Conservation (phyloP, 2,329 filamentous ascomycete genomes). For the Pseudocercospora fuligena region DNA sequence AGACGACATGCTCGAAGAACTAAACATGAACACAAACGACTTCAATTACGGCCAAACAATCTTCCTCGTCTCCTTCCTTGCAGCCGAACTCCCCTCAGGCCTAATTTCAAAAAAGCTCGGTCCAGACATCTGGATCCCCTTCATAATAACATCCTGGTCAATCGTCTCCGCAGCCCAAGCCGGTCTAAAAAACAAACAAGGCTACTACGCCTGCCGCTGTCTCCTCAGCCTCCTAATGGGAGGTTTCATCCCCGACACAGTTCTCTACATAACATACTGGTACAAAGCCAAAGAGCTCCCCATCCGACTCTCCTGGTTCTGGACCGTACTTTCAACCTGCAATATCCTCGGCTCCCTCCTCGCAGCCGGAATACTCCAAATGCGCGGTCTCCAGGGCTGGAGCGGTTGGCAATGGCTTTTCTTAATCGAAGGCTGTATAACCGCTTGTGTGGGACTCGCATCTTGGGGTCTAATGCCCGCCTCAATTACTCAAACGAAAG, state of each 20-base stretch:
- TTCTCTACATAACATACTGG: slow-evolving; percentile 43
- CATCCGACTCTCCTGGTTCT: slow-evolving; percentile 49
- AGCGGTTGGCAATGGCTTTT: slow-evolving; percentile 37
- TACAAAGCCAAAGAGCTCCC: slow-evolving; percentile 47
- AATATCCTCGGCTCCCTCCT: slow-evolving; percentile 49
- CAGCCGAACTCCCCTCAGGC: slow-evolving; percentile 52
- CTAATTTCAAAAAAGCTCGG: slow-evolving; percentile 54
- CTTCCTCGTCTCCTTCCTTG: slow-evolving; percentile 36
- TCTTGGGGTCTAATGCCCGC: slow-evolving; percentile 47
- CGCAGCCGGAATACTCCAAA: slow-evolving; percentile 57
- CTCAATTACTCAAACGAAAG: slow-evolving; percentile 65
- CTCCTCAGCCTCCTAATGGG: slow-evolving; percentile 48
- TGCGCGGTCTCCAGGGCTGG: slow-evolving; percentile 39
- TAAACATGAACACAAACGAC: slow-evolving; percentile 38
- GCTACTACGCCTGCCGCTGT: slow-evolving; percentile 45
- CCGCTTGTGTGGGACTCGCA: slow-evolving; percentile 36
- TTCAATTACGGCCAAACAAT: slow-evolving; percentile 39
- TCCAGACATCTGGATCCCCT: slow-evolving; percentile 52
- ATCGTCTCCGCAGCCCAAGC: slow-evolving; percentile 42
- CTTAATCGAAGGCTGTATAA: slow-evolving; percentile 41
- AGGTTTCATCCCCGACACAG: slow-evolving; percentile 54
- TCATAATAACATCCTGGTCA: slow-evolving; percentile 49
- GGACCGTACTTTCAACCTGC: slow-evolving; percentile 40
- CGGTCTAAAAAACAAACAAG: slow-evolving; percentile 39
- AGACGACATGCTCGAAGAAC: slow-evolving; percentile 35